These are phyloP conservation scores for Taiozyma sp. DNA, from an alignment of 1,139 yeast genomes.

Conservation along the genomic window DNA sequence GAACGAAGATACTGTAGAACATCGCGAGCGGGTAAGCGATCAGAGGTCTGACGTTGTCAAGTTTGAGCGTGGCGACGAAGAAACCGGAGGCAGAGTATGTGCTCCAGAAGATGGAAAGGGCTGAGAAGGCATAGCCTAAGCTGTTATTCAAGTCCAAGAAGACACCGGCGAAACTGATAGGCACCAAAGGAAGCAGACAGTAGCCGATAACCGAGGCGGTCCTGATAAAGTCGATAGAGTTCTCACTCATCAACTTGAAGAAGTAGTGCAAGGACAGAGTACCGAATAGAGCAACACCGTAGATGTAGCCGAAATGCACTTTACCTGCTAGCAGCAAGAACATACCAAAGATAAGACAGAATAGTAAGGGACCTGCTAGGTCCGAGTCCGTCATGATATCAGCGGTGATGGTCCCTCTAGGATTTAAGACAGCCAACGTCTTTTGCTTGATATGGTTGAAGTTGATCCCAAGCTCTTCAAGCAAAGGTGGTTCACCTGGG, in stretches of 20 bases:
- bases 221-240: slow-evolving; percentile 54
- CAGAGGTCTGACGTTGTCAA: slow-evolving; percentile 80
- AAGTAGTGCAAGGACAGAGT: slow-evolving; percentile 77
- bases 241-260: slow-evolving; percentile 67
- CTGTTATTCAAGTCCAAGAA: slow-evolving; percentile 63
- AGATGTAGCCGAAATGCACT: slow-evolving; percentile 93
- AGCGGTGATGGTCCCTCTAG: slow-evolving; percentile 53
- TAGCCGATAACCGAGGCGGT: slow-evolving; percentile 93
- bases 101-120: slow-evolving; percentile 83
- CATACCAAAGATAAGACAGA: slow-evolving; percentile 85
- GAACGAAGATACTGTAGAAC: slow-evolving; percentile 90
- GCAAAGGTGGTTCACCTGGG: slow-evolving; percentile 86
- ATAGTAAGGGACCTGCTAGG: slow-evolving; percentile 90
- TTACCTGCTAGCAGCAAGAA: slow-evolving; percentile 80
- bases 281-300: slow-evolving; percentile 94
- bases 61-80: slow-evolving; percentile 77
- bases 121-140: slow-evolving; percentile 66
- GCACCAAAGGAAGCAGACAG: slow-evolving; percentile 85
- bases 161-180: slow-evolving; percentile 66
- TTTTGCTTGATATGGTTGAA: slow-evolving; percentile 81
- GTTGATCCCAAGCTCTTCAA: slow-evolving; percentile 92
- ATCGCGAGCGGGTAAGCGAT: slow-evolving; percentile 92
- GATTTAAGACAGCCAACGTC: slow-evolving; percentile 83
- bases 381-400: slow-evolving; percentile 90
- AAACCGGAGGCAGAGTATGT: slow-evolving; percentile 93